Conservation (phyloP, 805 yeast species). For the Ogataea sp. region DNA sequence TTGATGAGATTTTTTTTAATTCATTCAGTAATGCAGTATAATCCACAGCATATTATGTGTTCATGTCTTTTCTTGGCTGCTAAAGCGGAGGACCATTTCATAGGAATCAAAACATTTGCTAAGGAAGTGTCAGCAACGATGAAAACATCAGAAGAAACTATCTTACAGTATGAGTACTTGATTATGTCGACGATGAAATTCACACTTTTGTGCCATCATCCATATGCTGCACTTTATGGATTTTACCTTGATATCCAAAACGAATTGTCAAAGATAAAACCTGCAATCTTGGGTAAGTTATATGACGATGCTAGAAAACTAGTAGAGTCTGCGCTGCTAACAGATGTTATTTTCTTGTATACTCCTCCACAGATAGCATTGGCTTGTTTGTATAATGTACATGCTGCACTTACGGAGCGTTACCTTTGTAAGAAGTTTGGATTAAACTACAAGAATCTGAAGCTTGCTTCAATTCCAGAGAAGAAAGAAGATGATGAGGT, state of each 20-base stretch:
- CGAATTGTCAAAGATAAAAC: conserved; percentile 39
- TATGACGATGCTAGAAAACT: conserved; percentile 65
- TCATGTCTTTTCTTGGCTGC: conserved; percentile 88
- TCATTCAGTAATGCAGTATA: conserved; percentile 79
- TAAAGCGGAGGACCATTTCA: conserved; percentile 85
- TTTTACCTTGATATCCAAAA: conserved; percentile 85
- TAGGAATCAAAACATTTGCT: conserved; percentile 75
- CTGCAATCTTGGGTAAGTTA: conserved; percentile 52
- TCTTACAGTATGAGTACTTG: conserved; percentile 72
- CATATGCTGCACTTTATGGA: conserved; percentile 86
- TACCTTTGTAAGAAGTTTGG: conserved; percentile 62
- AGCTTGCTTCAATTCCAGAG: conserved; percentile 10
- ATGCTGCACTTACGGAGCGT: conserved; percentile 53
- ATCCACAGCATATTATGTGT: conserved; percentile 74
- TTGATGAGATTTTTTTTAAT: conserved; percentile 72
- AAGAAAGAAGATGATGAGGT: conserved; percentile 9
- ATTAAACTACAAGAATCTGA: conserved; percentile 13
- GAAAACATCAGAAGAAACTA: conserved; percentile 57
- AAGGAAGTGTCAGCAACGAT: conserved; percentile 57
- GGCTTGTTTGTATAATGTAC: conserved; percentile 67
- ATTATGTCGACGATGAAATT: conserved; percentile 69
- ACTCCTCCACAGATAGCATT: conserved; percentile 96
- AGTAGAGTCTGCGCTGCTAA: conserved; percentile 59
- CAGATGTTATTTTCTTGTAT: conserved; percentile 69
- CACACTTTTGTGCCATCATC: conserved; percentile 81